Evolutionary conservation across 441 rosid species (phyloP).

Genomic region (Pelargonium citronellum): DNA sequence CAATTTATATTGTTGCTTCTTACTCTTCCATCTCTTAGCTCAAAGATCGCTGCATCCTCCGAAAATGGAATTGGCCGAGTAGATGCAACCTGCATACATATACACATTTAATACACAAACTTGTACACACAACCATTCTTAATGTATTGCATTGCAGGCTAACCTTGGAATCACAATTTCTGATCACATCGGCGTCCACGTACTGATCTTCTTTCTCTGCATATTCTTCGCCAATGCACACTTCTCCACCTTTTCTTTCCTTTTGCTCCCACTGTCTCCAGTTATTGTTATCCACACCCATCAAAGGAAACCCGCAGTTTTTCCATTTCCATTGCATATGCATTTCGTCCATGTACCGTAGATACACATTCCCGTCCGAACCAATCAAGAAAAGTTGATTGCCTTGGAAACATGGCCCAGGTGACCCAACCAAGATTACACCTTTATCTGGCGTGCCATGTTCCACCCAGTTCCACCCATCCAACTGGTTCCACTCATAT

Average conservation of each 20-base stretch:
- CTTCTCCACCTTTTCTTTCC: slow-evolving; percentile 22
- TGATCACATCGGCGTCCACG: not conserved
- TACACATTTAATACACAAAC: no score
- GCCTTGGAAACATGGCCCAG: slow-evolving; percentile 53
- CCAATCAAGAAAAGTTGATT: slow-evolving; percentile 50
- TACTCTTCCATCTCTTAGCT: slow-evolving; percentile 72
- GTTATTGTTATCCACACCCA: no score
- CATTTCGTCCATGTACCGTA: slow-evolving; percentile 41
- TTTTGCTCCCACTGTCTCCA: not conserved
- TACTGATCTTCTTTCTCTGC: slow-evolving; percentile 25
- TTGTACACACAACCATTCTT: not conserved
- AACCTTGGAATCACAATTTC: slow-evolving; percentile 50
- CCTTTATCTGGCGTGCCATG: slow-evolving; percentile 56
- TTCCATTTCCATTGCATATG: slow-evolving; percentile 55
- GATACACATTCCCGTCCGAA: slow-evolving; percentile 56
- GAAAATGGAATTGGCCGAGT: slow-evolving; percentile 62
- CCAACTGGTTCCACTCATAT: slow-evolving; percentile 54
- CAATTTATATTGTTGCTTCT: slow-evolving; percentile 24
- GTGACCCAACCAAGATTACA: slow-evolving; percentile 45
- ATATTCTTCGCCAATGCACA: slow-evolving; percentile 23
- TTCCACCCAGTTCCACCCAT: slow-evolving; percentile 71
- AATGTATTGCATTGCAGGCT: slow-evolving; percentile 1
- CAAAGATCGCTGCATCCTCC: slow-evolving; percentile 48
- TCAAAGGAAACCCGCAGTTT: slow-evolving; percentile 42
- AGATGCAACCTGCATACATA: slow-evolving; percentile 42